These are phyloP conservation scores for Thozetella sp. DNA, from an alignment of 495 filamentous ascomycete genomes.

Conservation along the genomic window DNA sequence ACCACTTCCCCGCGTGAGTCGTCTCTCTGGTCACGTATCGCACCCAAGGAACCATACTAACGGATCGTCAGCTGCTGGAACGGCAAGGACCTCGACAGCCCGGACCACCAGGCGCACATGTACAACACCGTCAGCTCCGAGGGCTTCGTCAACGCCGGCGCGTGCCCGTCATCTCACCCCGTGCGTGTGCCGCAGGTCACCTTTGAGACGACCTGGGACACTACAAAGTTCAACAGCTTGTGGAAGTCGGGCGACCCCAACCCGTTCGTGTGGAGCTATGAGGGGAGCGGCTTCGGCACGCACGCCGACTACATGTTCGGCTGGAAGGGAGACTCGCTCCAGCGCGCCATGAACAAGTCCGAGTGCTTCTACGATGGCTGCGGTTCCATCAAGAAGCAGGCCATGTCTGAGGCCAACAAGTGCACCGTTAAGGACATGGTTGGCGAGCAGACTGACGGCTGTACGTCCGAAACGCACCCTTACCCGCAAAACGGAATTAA, in stretches of 20 bases:
- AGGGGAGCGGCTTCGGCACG: conserved; percentile 40
- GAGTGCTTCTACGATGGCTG: conserved; percentile 16
- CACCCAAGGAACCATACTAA: not conserved
- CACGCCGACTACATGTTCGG: conserved; percentile 40
- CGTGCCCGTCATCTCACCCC: conserved; percentile 40
- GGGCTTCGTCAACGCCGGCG: conserved; percentile 27
- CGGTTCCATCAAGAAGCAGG: conserved; percentile 34
- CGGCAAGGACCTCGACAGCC: no score
- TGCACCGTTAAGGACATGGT: conserved; percentile 35
- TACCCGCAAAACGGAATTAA: not conserved
- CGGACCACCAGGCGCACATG: conserved; percentile 54
- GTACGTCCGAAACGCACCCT: conserved; percentile 23
- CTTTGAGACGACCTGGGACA: conserved; percentile 43
- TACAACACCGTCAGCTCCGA: conserved; percentile 29
- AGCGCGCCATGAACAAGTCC: conserved; percentile 29
- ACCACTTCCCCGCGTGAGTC: conserved; percentile 53
- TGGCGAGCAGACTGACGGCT: conserved; percentile 37
- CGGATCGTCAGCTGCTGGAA: conserved; percentile 50
- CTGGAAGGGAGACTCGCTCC: conserved; percentile 32
- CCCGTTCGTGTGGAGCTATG: conserved; percentile 43
- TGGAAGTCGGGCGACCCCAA: conserved; percentile 38
- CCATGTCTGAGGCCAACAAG: conserved; percentile 31
- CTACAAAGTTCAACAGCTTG: conserved; percentile 38
- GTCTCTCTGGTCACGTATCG: not conserved
- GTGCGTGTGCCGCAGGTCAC: conserved; percentile 36